A percentile compares a stretch with the other conserved stretches of the same genome.
Evolutionary conservation across 2,329 filamentous ascomycete species (phyloP).

Genomic region (Penicillium sp.): DNA sequence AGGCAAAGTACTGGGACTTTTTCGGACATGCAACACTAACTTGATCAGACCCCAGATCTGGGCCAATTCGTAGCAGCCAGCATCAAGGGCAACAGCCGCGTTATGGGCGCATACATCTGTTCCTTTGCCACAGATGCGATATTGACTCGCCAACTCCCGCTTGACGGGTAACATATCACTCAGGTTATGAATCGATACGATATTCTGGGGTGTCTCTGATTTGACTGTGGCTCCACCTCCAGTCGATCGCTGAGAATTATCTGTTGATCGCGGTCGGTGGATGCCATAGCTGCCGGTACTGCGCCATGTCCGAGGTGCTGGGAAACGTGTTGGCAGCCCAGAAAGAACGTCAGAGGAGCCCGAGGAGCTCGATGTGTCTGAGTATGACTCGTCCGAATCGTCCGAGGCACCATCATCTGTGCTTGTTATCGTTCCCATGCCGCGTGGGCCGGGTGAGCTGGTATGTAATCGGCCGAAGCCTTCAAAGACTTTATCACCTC

Average conservation of each 20-base stretch:
- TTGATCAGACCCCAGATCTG: constrained; percentile 81
- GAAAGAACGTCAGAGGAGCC: constrained; percentile 45
- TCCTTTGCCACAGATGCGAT: constrained; percentile 79
- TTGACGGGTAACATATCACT: constrained; percentile 74
- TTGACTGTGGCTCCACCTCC: constrained; percentile 57
- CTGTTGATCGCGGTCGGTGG: constrained; percentile 52
- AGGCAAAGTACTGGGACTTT: constrained; percentile 64
- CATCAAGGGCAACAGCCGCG: constrained; percentile 68
- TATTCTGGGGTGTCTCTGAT: constrained; percentile 57
- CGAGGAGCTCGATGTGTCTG: constrained; percentile 58
- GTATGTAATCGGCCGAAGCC: constrained; percentile 61
- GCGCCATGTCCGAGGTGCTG: constrained; percentile 53
- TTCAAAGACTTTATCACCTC: constrained; percentile 58
- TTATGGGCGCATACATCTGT: constrained; percentile 83
- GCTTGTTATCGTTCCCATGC: constrained; percentile 40
- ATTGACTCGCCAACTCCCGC: constrained; percentile 70
- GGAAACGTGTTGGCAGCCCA: constrained; percentile 48
- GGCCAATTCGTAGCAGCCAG: constrained; percentile 68
- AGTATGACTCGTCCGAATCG: constrained; percentile 54
- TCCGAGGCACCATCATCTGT: constrained; percentile 45
- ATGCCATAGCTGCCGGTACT: constrained; percentile 52
- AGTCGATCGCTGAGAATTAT: constrained; percentile 50
- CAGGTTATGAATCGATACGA: constrained; percentile 71
- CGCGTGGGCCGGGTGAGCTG: constrained; percentile 48
- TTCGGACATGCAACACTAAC: constrained; percentile 72